Evolutionary conservation across 2,329 filamentous ascomycete species (phyloP), one percentile per base, ranked within the genome.

Genomic region (Colletotrichum filicis): DNA sequence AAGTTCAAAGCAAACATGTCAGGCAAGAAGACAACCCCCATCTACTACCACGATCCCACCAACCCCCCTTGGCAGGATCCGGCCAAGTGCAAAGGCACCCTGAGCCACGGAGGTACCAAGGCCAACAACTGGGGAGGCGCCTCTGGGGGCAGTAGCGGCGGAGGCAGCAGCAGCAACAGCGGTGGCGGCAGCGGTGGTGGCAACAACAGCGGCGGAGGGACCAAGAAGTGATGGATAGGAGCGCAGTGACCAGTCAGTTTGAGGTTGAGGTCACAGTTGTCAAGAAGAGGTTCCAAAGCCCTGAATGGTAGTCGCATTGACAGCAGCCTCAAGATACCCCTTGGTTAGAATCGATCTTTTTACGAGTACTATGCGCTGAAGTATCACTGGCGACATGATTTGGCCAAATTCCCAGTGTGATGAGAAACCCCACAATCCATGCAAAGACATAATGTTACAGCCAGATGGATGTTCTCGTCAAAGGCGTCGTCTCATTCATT

Each of bases 11-110:
- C 6, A 12, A 52, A 62, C n/a, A 52, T 52, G 42, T 11, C 60
- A 22, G 28, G n/a, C 26, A 49, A 62, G 16, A 32, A 22, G 46
- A 62, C 60, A 8, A 19, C 37, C 42, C 49, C 61, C 9, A 53
- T 64, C 30, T 64, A 64, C 30, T 55, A 55, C 30, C 61, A 64
- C 14, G 61, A 64, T 46, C 61, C 61, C 49, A 55, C 66, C 8
- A 52, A 24, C 53, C 30, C 60, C 22, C 58, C 32, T 12, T 53
- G 57, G 66, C 49, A 53, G 53, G 58, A 59, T 24, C 24, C 32
- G 8, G 12, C 8, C 35, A 26, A 32, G 32, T 19, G 53, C 11
- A 19, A 59, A 12, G 64, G 62, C 6, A 62, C 37, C 4, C 32
- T 55, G 6, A 64, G 49, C 8, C 32, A 55, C 8, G 61, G 61